Conservation (phyloP, 2,329 filamentous ascomycete species). For the Penicillium crustosum region DNA sequence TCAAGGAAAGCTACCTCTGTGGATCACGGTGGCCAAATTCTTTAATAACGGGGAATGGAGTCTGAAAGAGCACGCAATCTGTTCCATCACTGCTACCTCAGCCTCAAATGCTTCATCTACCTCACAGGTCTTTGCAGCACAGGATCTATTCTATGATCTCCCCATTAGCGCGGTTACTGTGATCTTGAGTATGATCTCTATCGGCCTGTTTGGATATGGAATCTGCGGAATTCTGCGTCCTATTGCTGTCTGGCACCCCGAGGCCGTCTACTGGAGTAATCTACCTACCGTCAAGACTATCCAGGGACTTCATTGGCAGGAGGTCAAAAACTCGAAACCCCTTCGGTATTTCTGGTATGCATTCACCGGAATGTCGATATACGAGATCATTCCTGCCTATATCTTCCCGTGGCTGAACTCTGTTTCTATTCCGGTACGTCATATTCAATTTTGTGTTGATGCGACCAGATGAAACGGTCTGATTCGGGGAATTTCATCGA, state of each 20-base stretch:
- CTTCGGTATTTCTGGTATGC: slow-evolving; percentile 55
- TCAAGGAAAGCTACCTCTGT: slow-evolving; percentile 44
- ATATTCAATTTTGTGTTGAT: neutral
- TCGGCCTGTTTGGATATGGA: slow-evolving; percentile 58
- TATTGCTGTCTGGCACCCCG: slow-evolving; percentile 56
- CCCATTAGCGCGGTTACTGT: slow-evolving; percentile 49
- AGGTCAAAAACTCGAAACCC: slow-evolving; percentile 52
- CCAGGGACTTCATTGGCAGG: slow-evolving; percentile 57
- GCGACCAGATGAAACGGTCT: neutral
- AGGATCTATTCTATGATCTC: slow-evolving; percentile 55
- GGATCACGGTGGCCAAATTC: slow-evolving; percentile 46
- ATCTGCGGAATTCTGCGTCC: slow-evolving; percentile 56
- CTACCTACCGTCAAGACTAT: slow-evolving; percentile 56
- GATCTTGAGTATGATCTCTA: slow-evolving; percentile 53
- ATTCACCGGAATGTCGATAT: slow-evolving; percentile 51
- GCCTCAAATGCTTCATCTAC: slow-evolving; percentile 52
- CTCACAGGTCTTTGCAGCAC: slow-evolving; percentile 47
- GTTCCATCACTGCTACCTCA: slow-evolving; percentile 55
- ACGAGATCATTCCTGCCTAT: slow-evolving; percentile 57
- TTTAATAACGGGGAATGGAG: slow-evolving; percentile 55
- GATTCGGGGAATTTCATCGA: too few species aligned
- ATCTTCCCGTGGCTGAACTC: slow-evolving; percentile 58
- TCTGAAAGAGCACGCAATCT: slow-evolving; percentile 58
- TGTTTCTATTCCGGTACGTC: slow-evolving; percentile 49
- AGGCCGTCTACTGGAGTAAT: slow-evolving; percentile 58